These are phyloP conservation scores for Saccharata proteae DNA, from an alignment of 2,329 filamentous ascomycete genomes.

Conservation along the genomic window DNA sequence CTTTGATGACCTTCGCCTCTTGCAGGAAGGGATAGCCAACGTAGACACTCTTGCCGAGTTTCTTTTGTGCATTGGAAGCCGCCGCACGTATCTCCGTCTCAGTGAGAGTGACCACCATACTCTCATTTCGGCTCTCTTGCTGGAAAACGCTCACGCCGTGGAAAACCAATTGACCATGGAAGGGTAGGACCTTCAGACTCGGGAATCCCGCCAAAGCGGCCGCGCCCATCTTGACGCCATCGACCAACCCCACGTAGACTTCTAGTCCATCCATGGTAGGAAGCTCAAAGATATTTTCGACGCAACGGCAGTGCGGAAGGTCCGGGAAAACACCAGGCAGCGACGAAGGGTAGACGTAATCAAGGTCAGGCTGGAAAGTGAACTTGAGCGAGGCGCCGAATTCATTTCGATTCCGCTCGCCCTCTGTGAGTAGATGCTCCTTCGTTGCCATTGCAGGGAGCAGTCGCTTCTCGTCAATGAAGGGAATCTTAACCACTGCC, in stretches of 20 bases:
- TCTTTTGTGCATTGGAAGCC: slow-evolving; percentile 59
- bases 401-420: slow-evolving; percentile 71
- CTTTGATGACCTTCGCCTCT: slow-evolving; percentile 78
- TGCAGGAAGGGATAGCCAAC: slow-evolving; percentile 93
- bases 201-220: slow-evolving; percentile 89
- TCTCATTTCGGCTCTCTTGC: slow-evolving; percentile 90
- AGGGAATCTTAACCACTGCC: slow-evolving; percentile 96
- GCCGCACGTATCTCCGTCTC: slow-evolving; percentile 61
- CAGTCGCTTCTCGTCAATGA: slow-evolving; percentile 85
- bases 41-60: slow-evolving; percentile 74
- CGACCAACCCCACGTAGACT: slow-evolving; percentile 69
- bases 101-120: slow-evolving; percentile 78
- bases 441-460: slow-evolving; percentile 76
- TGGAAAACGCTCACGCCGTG: slow-evolving; percentile 93
- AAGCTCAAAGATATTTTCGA: slow-evolving; percentile 93
- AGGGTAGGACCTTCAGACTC: slow-evolving; percentile 73
- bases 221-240: slow-evolving; percentile 69
- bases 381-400: slow-evolving; percentile 93
- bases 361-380: slow-evolving; percentile 63
- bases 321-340: slow-evolving; percentile 85
- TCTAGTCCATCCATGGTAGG: slow-evolving; percentile 85
- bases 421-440: slow-evolving; percentile 63
- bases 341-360: slow-evolving; percentile 79
- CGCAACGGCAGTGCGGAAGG: slow-evolving; percentile 71
- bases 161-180: slow-evolving; percentile 69